Conservation (phyloP, 805 yeast species). For the Jamesozyma hellenica region DNA sequence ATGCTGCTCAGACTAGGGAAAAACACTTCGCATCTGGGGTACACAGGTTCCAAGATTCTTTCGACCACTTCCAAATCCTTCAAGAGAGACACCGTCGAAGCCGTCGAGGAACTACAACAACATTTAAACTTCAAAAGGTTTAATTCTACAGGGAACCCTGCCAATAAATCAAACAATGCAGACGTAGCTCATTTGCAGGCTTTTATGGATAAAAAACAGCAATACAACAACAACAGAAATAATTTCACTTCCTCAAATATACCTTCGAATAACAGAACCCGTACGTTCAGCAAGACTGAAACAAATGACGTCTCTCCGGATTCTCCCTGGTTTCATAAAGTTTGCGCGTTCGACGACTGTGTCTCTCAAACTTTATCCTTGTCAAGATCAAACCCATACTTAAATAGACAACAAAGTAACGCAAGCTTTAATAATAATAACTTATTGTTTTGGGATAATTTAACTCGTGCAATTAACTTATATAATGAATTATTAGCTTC, state of each 20-base stretch:
- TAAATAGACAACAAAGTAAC: not conserved
- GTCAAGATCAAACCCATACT: conserved; percentile 5
- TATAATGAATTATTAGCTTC: conserved; percentile 36
- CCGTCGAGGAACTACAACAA: not conserved
- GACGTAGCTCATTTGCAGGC: not conserved
- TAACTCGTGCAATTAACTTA: conserved; percentile 38
- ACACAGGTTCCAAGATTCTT: not conserved
- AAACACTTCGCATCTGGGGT: conserved; percentile 1
- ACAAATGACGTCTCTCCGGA: not conserved
- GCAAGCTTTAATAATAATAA: not conserved
- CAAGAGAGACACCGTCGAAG: not conserved
- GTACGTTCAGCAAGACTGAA: not conserved
- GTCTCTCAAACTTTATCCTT: conserved; percentile 10
- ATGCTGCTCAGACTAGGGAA: conserved; percentile 2
- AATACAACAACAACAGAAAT: not conserved
- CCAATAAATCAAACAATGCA: not conserved
- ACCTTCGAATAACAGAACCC: not conserved
- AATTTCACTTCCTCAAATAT: not conserved
- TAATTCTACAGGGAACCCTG: not conserved
- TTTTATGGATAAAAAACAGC: not conserved
- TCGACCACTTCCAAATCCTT: not conserved
- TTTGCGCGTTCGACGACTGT: conserved; percentile 13
- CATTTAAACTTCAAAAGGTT: conserved; percentile 1
- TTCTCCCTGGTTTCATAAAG: conserved; percentile 9
- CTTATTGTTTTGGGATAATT: conserved; percentile 38